Percentiles rank a stretch among this genome's conserved stretches.
These are phyloP conservation scores for Blepharisma japonicum DNA, from an alignment of 73 alveolate genomes.

Conservation along the genomic window DNA sequence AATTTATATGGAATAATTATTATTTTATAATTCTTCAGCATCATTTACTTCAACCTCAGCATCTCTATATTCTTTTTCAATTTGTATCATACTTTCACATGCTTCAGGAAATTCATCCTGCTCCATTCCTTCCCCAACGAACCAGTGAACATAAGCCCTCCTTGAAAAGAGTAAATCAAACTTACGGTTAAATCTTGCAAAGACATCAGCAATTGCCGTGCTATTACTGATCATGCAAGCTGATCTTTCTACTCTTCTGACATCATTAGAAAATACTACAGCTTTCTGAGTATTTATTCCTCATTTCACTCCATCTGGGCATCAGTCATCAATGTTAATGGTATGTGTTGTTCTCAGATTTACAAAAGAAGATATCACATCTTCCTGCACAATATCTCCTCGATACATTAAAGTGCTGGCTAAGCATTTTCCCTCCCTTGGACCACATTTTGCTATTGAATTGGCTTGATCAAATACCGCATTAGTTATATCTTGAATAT, in stretches of 20 bases:
- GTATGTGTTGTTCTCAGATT: conserved; percentile 39
- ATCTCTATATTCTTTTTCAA: too few species aligned
- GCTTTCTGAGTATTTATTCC: conserved; percentile 78
- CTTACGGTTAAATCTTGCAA: conserved; percentile 68
- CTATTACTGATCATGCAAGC: conserved; percentile 67
- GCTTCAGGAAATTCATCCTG: conserved; percentile 68
- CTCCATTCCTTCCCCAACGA: conserved; percentile 73
- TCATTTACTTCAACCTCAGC: too few species aligned
- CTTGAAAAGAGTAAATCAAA: conserved; percentile 67
- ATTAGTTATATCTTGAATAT: conserved; percentile 36
- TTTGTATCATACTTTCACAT: conserved; percentile 43
- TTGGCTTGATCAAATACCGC: conserved; percentile 84
- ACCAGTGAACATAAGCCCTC: conserved; percentile 72
- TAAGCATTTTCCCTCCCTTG: conserved; percentile 45
- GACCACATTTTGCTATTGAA: conserved; percentile 68
- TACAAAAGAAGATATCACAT: conserved; percentile 57
- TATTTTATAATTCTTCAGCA: too few species aligned
- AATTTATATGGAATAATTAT: too few species aligned
- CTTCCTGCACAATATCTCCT: conserved; percentile 74
- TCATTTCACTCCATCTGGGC: conserved; percentile 57
- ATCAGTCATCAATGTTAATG: conserved; percentile 53
- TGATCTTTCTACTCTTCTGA: conserved; percentile 90
- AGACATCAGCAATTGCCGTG: conserved; percentile 74
- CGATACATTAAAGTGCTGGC: conserved; percentile 63
- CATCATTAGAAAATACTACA: conserved; percentile 97